phyloP scores from a whole-genome alignment of 2,329 filamentous ascomycete genomes.

The Botrytis porri region DNA sequence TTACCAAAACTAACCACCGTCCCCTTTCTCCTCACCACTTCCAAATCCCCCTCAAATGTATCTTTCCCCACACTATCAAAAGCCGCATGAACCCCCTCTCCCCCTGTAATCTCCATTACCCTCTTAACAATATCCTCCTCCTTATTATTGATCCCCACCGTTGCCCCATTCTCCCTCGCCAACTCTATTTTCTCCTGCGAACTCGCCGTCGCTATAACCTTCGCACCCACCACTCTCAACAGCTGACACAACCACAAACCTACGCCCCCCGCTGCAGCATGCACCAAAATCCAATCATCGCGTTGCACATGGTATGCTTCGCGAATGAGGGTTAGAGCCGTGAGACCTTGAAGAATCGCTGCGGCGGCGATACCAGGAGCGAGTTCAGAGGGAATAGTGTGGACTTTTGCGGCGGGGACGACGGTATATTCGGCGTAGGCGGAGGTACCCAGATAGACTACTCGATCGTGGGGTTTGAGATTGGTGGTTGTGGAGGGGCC shows the following conservation, averaged over 20 bases:
- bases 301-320: constrained; percentile 70
- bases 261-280: constrained; percentile 82
- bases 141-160: constrained; percentile 67
- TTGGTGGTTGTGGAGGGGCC: constrained; percentile 51
- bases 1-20: constrained; percentile 78
- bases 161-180: constrained; percentile 68
- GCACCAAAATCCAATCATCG: constrained; percentile 79
- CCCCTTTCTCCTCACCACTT: constrained; percentile 74
- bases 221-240: constrained; percentile 68
- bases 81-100: constrained; percentile 71
- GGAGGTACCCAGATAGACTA: constrained; percentile 62
- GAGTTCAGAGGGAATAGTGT: constrained; percentile 63
- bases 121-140: constrained; percentile 55
- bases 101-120: constrained; percentile 68
- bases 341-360: constrained; percentile 73
- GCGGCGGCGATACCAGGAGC: constrained; percentile 63
- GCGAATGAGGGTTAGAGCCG: constrained; percentile 74
- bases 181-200: constrained; percentile 69
- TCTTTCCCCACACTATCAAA: constrained; percentile 85
- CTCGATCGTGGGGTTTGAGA: constrained; percentile 63
- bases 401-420: constrained; percentile 51
- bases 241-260: constrained; percentile 74
- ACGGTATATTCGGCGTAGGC: constrained; percentile 58
- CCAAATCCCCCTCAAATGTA: constrained; percentile 77
- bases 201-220: constrained; percentile 75